Evolutionary conservation across 2,329 filamentous ascomycete species (phyloP).

Genomic region (Verticillium tricorpus): DNA sequence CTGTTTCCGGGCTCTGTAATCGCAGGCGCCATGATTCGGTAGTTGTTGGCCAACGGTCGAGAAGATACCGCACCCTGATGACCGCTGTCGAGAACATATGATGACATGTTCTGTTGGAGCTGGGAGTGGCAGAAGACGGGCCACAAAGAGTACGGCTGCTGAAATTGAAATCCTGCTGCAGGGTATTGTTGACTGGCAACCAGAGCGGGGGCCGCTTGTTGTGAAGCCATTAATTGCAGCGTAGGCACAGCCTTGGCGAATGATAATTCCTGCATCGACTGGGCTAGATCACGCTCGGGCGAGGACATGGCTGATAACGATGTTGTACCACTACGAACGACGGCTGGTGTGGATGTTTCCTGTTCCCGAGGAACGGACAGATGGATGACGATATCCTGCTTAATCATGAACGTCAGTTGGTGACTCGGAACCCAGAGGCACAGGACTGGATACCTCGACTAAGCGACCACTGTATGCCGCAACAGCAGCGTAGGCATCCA

Average conservation of each 20-base stretch:
- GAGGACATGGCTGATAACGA: background rate
- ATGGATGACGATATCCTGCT: background rate
- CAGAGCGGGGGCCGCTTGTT: background rate
- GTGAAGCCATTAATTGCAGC: background rate
- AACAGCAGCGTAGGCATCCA: conserved; percentile 2
- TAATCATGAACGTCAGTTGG: background rate
- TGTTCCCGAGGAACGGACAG: background rate
- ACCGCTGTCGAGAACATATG: conserved; percentile 21
- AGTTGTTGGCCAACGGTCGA: background rate
- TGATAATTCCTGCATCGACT: conserved; percentile 7
- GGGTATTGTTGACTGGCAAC: conserved; percentile 2
- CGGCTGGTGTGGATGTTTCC: background rate
- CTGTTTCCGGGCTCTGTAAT: conserved; percentile 10
- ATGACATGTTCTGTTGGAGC: conserved; percentile 17
- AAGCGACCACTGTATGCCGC: conserved; percentile 6
- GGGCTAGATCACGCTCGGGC: background rate
- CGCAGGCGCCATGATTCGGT: conserved; percentile 15
- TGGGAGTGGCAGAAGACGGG: conserved; percentile 27
- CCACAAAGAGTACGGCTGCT: conserved; percentile 23
- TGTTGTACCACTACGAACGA: background rate
- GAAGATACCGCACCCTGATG: background rate
- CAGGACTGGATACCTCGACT: conserved; percentile 3
- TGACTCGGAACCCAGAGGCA: background rate
- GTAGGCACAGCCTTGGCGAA: conserved; percentile 1
- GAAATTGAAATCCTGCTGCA: conserved; percentile 14